Conservation (phyloP, 148 eudicot genomes). For the Vaccinium darrowii region DNA sequence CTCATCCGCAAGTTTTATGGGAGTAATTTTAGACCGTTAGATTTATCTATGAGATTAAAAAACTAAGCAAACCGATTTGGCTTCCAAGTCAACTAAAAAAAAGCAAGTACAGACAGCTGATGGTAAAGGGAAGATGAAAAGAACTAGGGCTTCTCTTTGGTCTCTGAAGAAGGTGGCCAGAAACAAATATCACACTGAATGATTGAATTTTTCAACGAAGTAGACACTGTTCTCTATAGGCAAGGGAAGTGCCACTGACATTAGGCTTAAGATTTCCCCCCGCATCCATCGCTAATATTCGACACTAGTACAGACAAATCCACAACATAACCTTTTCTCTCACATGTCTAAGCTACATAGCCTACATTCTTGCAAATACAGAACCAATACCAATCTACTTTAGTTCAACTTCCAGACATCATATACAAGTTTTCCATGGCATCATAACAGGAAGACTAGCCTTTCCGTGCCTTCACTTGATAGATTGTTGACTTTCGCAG, state of each 20-base stretch:
- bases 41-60: no score
- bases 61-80: not conserved
- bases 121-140: not conserved
- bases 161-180: not conserved
- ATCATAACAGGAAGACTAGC: not conserved
- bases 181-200: not conserved
- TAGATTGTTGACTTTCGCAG: not conserved
- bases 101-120: not conserved
- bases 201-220: not conserved
- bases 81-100: not conserved
- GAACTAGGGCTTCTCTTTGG: not conserved
- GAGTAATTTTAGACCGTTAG: no score
- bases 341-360: no score
- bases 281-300: no score
- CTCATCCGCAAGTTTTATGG: no score
- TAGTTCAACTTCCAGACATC: not conserved
- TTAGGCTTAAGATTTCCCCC: not conserved
- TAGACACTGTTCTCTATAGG: constrained; percentile 34
- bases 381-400: not conserved
- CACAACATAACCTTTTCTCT: not conserved
- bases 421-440: no score
- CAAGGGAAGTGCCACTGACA: not conserved
- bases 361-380: not conserved
- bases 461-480: not conserved
- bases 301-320: not conserved